Evolutionary conservation across 495 filamentous ascomycete species (phyloP).

Genomic region (Hypoxylon rickii): DNA sequence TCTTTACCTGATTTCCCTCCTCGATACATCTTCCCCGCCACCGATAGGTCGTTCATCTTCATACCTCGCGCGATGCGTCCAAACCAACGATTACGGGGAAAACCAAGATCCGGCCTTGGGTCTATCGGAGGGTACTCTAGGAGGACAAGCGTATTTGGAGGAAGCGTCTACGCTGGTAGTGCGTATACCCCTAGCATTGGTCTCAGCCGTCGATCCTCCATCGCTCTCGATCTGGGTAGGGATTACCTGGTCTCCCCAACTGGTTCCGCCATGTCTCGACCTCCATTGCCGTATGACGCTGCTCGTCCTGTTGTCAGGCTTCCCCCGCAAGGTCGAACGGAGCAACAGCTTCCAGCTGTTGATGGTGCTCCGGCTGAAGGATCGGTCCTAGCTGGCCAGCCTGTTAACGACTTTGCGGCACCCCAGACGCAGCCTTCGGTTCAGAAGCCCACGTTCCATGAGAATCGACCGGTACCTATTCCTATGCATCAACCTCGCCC

Average conservation of each 20-base stretch:
- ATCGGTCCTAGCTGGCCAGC: conserved; percentile 24
- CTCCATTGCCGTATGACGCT: conserved; percentile 62
- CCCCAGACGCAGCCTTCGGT: conserved; percentile 64
- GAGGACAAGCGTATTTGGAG: conserved; percentile 71
- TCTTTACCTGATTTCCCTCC: conserved; percentile 78
- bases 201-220: conserved; percentile 89
- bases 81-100: conserved; percentile 78
- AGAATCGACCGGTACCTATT: conserved; percentile 73
- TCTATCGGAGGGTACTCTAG: conserved; percentile 70
- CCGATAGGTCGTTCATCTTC: conserved; percentile 94
- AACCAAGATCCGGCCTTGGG: conserved; percentile 67
- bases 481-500: conserved; percentile 97
- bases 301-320: conserved; percentile 83
- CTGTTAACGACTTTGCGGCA: conserved; percentile 56
- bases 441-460: conserved; percentile 75
- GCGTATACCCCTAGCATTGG: conserved; percentile 87
- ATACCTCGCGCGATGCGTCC: conserved; percentile 93
- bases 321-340: conserved; percentile 63
- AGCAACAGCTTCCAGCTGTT: conserved; percentile 38
- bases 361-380: conserved; percentile 27
- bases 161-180: conserved; percentile 80
- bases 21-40: conserved; percentile 87
- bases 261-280: conserved; percentile 73
- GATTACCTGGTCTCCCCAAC: conserved; percentile 77
- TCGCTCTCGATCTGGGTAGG: conserved; percentile 74